Evolutionary conservation across 208 protist genomes (phyloP).

Genomic region (Crithidia expoeki): DNA sequence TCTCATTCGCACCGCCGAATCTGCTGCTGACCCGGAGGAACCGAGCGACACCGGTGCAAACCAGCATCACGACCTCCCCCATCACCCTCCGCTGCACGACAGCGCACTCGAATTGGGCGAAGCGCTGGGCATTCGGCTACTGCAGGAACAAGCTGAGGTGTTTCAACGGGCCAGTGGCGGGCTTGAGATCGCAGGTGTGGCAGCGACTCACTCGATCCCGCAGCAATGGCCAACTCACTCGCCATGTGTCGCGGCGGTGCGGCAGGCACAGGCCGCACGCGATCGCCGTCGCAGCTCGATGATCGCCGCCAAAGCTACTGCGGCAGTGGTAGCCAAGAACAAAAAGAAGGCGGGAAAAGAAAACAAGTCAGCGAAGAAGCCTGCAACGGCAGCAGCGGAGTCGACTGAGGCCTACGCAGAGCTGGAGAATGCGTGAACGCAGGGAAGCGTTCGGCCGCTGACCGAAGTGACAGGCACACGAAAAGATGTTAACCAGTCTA

Average conservation of each 20-base stretch:
- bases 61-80: not conserved
- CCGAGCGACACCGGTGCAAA: not conserved
- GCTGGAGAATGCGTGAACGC: not conserved
- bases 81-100: no score
- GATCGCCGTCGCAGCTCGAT: slow-evolving; percentile 19
- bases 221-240: slow-evolving; percentile 6
- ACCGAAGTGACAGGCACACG: not conserved
- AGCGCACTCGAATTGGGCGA: not conserved
- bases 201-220: no score
- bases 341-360: not conserved
- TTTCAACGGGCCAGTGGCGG: not conserved
- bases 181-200: slow-evolving; percentile 4
- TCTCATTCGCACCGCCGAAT: not conserved
- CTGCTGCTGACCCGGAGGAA: not conserved
- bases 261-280: slow-evolving; percentile 6
- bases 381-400: no score
- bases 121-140: not conserved
- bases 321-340: slow-evolving; percentile 1
- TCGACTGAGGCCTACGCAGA: not conserved
- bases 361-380: not conserved
- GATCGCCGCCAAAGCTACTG: not conserved
- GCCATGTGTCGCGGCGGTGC: not conserved
- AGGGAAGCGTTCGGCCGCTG: not conserved
- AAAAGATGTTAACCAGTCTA: not conserved
- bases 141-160: not conserved